A percentile compares a stretch with the other conserved stretches of the same genome.
phyloP scores from a whole-genome alignment of 164 flowering plant genomes.

The Vitis amurensis region DNA sequence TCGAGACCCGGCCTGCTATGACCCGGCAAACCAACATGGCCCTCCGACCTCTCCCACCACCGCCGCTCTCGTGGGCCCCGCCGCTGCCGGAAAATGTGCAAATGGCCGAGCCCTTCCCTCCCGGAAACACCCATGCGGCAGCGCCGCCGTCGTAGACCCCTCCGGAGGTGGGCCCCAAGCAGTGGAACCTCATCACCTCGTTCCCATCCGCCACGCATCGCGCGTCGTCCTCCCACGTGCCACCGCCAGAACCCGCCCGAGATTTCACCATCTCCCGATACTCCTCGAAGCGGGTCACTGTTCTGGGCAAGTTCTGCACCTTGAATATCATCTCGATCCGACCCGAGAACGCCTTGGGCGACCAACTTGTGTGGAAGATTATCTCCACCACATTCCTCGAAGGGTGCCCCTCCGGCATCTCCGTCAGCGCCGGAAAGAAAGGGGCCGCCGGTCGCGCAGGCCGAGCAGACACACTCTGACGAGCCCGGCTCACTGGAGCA shows the following conservation, averaged over 20 bases:
- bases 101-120: conserved; percentile 49
- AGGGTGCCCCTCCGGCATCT: conserved; percentile 80
- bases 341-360: conserved; percentile 58
- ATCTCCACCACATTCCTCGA: conserved; percentile 94
- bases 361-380: conserved; percentile 91
- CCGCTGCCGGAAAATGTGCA: conserved; percentile 85
- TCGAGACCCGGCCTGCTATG: conserved; percentile 81
- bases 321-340: conserved; percentile 86
- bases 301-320: conserved; percentile 59
- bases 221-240: conserved; percentile 45
- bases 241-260: conserved; percentile 36
- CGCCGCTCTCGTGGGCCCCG: conserved; percentile 74
- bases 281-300: conserved; percentile 83
- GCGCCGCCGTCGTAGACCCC: conserved; percentile 26
- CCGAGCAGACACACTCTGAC: conserved; percentile 15
- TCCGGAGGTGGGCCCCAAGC: conserved; percentile 58
- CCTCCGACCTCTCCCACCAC: conserved; percentile 75
- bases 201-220: conserved; percentile 95
- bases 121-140: conserved; percentile 48
- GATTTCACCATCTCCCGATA: conserved; percentile 69
- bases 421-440: conserved; percentile 62
- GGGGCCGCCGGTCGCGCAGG: conserved; percentile 28
- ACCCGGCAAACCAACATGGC: conserved; percentile 97
- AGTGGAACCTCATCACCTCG: conserved; percentile 90
- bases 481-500: conserved; percentile 15